These are phyloP conservation scores for Pythium phragmitis DNA, from an alignment of 352 stramenopile genomes.

Conservation along the genomic window DNA sequence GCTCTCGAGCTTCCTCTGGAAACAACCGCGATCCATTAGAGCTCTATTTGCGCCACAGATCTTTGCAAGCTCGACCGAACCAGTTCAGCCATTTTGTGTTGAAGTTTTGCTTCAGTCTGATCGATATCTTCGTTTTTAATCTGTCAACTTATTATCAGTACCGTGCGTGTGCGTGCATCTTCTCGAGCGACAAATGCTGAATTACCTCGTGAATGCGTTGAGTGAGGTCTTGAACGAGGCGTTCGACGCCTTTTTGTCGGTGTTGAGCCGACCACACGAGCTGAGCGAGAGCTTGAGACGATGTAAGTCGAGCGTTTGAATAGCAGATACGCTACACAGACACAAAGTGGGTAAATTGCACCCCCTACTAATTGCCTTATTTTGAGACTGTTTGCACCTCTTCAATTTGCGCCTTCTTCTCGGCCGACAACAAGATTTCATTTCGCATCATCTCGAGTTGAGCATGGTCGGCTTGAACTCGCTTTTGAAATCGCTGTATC, in stretches of 20 bases:
- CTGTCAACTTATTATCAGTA: not conserved
- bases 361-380: not conserved
- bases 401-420: not conserved
- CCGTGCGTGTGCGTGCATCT: not conserved
- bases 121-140: not conserved
- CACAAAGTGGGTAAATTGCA: not conserved
- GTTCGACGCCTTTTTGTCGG: not conserved
- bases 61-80: not conserved
- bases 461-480: not conserved
- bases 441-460: not conserved
- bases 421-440: not conserved
- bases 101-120: not conserved
- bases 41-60: not conserved
- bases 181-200: not conserved
- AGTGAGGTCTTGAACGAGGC: not conserved
- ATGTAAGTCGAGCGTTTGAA: not conserved
- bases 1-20: not conserved
- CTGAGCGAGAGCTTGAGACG: not conserved
- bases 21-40: not conserved
- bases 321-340: not conserved
- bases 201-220: slow-evolving; percentile 1
- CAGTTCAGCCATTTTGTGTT: not conserved
- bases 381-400: not conserved
- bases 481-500: not conserved
- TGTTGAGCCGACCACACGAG: not conserved